A percentile compares a stretch with the other conserved stretches of the same genome.
These are phyloP conservation scores for Cladosporium sp. DNA, from an alignment of 2,329 filamentous ascomycete species.

Conservation along the genomic window DNA sequence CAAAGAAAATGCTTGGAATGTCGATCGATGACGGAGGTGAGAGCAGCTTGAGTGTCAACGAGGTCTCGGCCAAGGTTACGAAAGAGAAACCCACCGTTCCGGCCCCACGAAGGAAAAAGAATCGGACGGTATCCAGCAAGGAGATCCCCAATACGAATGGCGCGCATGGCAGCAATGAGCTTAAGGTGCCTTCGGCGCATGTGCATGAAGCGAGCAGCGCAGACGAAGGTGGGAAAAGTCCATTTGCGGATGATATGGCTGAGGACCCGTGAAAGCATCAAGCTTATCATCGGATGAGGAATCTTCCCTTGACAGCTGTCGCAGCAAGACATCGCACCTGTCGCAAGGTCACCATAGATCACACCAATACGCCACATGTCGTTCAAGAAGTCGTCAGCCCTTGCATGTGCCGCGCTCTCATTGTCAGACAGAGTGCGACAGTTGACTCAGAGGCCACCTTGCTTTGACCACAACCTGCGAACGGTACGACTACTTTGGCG, in stretches of 20 bases:
- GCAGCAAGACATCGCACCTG: not conserved
- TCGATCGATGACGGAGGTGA: slow-evolving; percentile 64
- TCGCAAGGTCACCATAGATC: slow-evolving; percentile 4
- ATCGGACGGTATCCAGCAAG: slow-evolving; percentile 15
- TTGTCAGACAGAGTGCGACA: slow-evolving; percentile 11
- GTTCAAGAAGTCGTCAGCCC: slow-evolving; percentile 8
- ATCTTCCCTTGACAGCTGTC: slow-evolving; percentile 6
- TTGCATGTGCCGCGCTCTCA: slow-evolving; percentile 1
- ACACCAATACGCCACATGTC: slow-evolving; percentile 6
- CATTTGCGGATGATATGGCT: slow-evolving; percentile 13
- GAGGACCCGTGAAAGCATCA: slow-evolving; percentile 3
- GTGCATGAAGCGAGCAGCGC: slow-evolving; percentile 1
- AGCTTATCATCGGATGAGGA: not conserved
- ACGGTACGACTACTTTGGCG: not conserved
- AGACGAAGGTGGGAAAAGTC: slow-evolving; percentile 9
- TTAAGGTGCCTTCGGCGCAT: slow-evolving; percentile 5
- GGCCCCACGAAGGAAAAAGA: slow-evolving; percentile 64
- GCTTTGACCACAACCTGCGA: slow-evolving; percentile 1
- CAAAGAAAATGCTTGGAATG: slow-evolving; percentile 63
- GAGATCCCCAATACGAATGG: not conserved
- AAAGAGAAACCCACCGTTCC: slow-evolving; percentile 79
- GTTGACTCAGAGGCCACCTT: slow-evolving; percentile 2
- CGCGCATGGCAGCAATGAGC: slow-evolving; percentile 2
- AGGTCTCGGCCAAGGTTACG: slow-evolving; percentile 64
- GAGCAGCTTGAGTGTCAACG: slow-evolving; percentile 70